phyloP scores from a whole-genome alignment of 192 early-diverging fungal genomes.

The Umbelopsis ramanniana region DNA sequence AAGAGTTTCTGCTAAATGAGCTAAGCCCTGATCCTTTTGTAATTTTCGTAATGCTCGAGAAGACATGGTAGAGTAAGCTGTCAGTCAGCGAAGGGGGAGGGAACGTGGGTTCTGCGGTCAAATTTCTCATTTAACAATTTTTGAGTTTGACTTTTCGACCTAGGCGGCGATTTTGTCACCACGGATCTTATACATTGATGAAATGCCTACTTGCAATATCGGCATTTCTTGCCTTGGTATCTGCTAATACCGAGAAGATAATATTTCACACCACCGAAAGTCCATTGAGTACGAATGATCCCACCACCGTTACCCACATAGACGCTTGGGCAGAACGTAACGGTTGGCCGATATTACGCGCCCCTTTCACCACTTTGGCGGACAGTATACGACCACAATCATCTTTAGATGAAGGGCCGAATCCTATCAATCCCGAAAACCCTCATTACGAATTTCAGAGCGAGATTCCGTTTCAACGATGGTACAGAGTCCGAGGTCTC shows the following conservation, averaged over 20 bases:
- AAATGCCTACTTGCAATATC: neutral
- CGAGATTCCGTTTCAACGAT: slow-evolving; percentile 6
- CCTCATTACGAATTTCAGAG: slow-evolving; percentile 11
- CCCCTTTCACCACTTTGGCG: neutral
- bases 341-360: neutral
- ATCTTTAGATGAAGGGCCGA: neutral
- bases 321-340: slow-evolving; percentile 1
- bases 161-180: neutral
- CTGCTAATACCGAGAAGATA: slow-evolving; percentile 30
- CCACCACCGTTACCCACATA: neutral
- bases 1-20: slow-evolving; percentile 1
- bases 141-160: neutral
- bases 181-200: neutral
- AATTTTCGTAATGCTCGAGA: slow-evolving; percentile 38
- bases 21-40: slow-evolving; percentile 33
- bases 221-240: neutral
- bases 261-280: slow-evolving; percentile 15
- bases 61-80: slow-evolving; percentile 29
- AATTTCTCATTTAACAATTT: slow-evolving; percentile 2
- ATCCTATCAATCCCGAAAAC: slow-evolving; percentile 12
- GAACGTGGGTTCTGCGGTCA: neutral
- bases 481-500: slow-evolving; percentile 9
- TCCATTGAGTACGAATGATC: neutral
- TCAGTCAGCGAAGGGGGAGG: neutral
- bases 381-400: slow-evolving; percentile 8